Percentiles rank a stretch among this genome's conserved stretches.
phyloP scores from a whole-genome alignment of 202 grass and related monocot genomes.

The Panicum hallii region DNA sequence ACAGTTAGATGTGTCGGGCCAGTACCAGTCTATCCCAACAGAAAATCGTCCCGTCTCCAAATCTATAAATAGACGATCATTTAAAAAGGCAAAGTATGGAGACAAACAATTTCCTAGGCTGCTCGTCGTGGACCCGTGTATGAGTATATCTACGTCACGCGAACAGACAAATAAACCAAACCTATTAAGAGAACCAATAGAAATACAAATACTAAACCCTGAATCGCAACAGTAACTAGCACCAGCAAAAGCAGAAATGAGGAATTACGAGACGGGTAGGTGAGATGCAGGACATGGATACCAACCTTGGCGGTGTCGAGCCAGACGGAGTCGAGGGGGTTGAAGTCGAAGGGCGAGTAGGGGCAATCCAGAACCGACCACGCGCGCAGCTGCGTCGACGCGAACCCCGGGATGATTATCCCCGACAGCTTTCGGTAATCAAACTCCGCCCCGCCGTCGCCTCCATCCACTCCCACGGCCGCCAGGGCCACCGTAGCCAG shows the following conservation, averaged over 20 bases:
- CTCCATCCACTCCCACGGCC: conserved; percentile 1
- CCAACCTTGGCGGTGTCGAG: conserved; percentile 85
- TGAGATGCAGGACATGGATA: background rate
- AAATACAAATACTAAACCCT: background rate
- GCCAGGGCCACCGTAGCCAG: background rate
- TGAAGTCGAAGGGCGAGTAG: conserved; percentile 95
- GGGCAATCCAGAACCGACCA: conserved; percentile 98
- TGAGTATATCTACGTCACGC: background rate
- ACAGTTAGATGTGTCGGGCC: background rate
- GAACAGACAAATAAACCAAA: background rate
- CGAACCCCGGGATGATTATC: conserved; percentile 95
- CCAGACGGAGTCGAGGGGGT: conserved; percentile 94
- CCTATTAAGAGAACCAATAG: background rate
- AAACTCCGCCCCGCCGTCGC: conserved; percentile 48
- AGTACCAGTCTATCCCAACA: conserved; percentile 30
- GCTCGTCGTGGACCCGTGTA: background rate
- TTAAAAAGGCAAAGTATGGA: background rate
- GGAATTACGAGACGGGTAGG: background rate
- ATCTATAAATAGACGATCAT: background rate
- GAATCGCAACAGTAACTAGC: background rate
- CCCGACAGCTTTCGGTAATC: conserved; percentile 89
- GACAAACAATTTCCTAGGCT: background rate
- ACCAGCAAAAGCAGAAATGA: background rate
- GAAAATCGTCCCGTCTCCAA: background rate
- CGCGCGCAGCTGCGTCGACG: conserved; percentile 93